Evolutionary conservation across 108 stramenopile genomes (phyloP).

Genomic region (Phaeodactylum tricornutum): DNA sequence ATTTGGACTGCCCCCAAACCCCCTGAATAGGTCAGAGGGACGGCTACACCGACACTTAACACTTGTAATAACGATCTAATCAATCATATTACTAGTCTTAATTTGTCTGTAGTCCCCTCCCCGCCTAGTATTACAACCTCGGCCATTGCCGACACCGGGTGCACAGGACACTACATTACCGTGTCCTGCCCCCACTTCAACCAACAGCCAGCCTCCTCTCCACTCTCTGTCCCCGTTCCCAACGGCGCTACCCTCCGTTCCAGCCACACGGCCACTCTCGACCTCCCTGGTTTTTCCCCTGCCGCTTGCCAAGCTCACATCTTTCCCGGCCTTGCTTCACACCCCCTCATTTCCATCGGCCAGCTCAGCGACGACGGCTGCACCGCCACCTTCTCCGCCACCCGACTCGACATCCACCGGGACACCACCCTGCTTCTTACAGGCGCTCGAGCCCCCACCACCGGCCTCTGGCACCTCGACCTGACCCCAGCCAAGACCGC

Average conservation of each 20-base stretch:
- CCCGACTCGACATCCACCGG: slow-evolving; percentile 4
- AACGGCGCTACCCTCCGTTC: not conserved
- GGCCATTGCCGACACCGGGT: slow-evolving; percentile 1
- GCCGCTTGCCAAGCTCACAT: slow-evolving; percentile 2
- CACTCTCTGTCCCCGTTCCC: not conserved
- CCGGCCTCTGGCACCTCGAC: too few relatives aligned
- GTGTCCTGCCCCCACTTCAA: not conserved
- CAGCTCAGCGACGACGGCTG: slow-evolving; percentile 14
- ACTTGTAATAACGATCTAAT: too few relatives aligned
- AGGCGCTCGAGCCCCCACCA: too few relatives aligned
- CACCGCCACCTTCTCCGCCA: slow-evolving; percentile 3
- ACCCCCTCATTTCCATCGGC: slow-evolving; percentile 10
- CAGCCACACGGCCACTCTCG: not conserved
- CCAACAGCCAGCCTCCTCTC: not conserved
- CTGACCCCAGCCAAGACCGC: too few relatives aligned
- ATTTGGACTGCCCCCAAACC: too few relatives aligned
- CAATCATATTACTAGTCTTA: too few relatives aligned
- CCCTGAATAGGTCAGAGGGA: too few relatives aligned
- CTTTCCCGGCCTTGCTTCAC: not conserved
- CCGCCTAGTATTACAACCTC: too few relatives aligned
- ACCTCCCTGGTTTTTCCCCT: not conserved
- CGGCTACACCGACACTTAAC: too few relatives aligned
- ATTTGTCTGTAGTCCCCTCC: too few relatives aligned
- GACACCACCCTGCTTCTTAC: not conserved
- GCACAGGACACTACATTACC: not conserved